Conservation (phyloP, 441 rosid genomes). For the Omphalea diandra region DNA sequence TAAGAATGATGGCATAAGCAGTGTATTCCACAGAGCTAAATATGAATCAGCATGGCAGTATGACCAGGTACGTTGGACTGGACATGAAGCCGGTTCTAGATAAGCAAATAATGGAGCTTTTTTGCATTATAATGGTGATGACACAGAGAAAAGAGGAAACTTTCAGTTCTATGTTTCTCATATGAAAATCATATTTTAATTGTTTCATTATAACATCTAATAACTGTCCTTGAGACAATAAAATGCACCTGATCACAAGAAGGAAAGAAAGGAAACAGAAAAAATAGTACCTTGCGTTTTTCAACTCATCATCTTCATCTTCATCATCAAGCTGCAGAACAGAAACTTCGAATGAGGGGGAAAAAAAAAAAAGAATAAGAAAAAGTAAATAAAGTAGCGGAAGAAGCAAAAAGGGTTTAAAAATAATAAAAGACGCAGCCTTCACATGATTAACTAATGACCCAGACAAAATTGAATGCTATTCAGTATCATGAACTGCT, state of each 20-base stretch:
- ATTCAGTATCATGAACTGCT: too few species aligned
- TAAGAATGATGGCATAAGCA: neutral
- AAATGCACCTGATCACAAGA: neutral
- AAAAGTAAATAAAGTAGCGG: neutral
- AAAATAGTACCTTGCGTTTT: conserved; percentile 52
- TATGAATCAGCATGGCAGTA: neutral
- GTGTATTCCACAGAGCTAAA: too few species aligned
- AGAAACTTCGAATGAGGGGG: neutral
- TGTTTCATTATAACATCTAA: too few species aligned
- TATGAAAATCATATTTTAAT: neutral
- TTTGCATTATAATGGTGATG: neutral
- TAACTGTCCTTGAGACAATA: neutral
- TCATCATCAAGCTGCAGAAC: conserved; percentile 54
- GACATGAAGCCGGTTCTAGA: neutral
- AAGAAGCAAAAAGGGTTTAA: neutral
- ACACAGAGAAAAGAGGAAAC: neutral
- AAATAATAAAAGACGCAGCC: neutral
- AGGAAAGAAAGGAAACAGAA: conserved; percentile 16
- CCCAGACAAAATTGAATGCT: neutral
- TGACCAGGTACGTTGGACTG: neutral
- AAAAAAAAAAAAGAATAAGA: neutral
- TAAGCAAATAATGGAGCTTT: neutral
- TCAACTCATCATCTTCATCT: conserved; percentile 44
- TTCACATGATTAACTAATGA: neutral
- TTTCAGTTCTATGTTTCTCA: neutral